phyloP scores from a whole-genome alignment of 441 rosid genomes.

The Kokia cookei region DNA sequence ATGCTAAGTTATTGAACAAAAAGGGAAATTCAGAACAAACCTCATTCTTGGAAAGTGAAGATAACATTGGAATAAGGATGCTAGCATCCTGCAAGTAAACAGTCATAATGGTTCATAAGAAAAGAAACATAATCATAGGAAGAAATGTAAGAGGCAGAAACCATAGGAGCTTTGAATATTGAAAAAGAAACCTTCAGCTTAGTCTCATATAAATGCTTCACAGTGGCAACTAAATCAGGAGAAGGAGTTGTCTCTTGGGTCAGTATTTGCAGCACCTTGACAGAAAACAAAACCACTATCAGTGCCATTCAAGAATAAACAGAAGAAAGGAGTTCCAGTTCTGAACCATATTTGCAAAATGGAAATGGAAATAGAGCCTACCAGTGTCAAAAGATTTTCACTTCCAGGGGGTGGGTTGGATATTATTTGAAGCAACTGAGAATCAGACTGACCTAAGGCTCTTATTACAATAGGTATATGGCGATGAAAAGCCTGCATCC shows the following conservation, averaged over 20 bases:
- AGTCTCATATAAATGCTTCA: slow-evolving; percentile 91
- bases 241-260: slow-evolving; percentile 86
- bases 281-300: slow-evolving; percentile 24
- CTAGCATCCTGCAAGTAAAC: slow-evolving; percentile 80
- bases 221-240: slow-evolving; percentile 76
- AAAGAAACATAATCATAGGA: not conserved
- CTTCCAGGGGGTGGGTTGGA: slow-evolving; percentile 99
- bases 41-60: slow-evolving; percentile 95
- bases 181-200: slow-evolving; percentile 70
- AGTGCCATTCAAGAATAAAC: slow-evolving; percentile 18
- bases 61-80: slow-evolving; percentile 90
- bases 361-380: slow-evolving; percentile 25
- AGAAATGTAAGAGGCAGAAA: not conserved
- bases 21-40: slow-evolving; percentile 28
- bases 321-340: slow-evolving; percentile 10
- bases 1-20: not conserved
- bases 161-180: not conserved
- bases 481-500: slow-evolving; percentile 88
- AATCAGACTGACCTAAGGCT: slow-evolving; percentile 78
- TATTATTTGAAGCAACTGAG: slow-evolving; percentile 74
- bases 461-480: slow-evolving; percentile 82
- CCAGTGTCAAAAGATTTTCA: slow-evolving; percentile 91
- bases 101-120: slow-evolving; percentile 5
- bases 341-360: slow-evolving; percentile 9
- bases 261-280: slow-evolving; percentile 90